Evolutionary conservation across 257 asterid species (phyloP), one percentile per base, ranked within the genome.

Genomic region (Ligustrum vulgare): DNA sequence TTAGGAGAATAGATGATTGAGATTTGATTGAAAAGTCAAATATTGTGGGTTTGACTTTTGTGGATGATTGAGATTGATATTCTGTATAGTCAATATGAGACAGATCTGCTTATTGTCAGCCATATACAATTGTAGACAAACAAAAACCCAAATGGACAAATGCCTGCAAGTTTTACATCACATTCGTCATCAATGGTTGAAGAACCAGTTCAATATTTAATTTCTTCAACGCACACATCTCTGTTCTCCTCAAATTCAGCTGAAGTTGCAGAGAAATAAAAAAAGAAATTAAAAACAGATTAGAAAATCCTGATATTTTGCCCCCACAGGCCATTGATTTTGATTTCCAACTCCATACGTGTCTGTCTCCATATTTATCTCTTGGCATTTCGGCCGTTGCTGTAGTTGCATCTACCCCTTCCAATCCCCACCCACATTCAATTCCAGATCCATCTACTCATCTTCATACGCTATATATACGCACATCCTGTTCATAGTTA

Each of bases 341-440:
- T 60, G n/a, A 23, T 23, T 58, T 58, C 33, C 65, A 58, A 60
- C 16, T 60, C 67, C 67, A 23, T 60, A 60, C 67, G 67, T 60
- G 67, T 60, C 33, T 22, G 16, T 22, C 67, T 25, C 35, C 32
- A 22, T 58, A 33, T 58, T 22, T 60, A 23, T 22, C 6, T 22
- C 16, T 25, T 23, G 16, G 16, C 67, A 60, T 22, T 22, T 23
- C 33, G 56, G 56, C 64, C 69, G 69, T 72, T 72, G 69, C 39
- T 66, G 74, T 56, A 74, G 80, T 78, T 82, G 78, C 70, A 78
- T 74, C 85, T 71, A 82, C 82, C 78, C 68, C 67, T 78, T 36
- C 78, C 78, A 68, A 63, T 64, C 56, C 31, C 69, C 51, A 37
- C 43, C 84, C 72, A 80, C 35, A 1, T 34, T 12, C 22, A 28